Conservation (phyloP, 2,329 filamentous ascomycete species). For the Pseudocercospora crystallina region DNA sequence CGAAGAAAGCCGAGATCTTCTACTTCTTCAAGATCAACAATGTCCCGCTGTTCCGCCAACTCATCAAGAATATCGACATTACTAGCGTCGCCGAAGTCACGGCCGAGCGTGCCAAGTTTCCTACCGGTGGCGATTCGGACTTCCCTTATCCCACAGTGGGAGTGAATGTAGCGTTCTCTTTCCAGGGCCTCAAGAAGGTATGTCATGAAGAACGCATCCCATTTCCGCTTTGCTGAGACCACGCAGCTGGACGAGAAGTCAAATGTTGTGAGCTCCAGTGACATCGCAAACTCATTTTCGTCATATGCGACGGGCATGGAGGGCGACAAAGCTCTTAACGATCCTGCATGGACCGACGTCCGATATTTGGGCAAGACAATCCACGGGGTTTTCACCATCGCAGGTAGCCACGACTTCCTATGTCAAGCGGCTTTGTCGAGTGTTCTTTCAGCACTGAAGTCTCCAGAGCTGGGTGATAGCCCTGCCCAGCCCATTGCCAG, state of each 20-base stretch:
- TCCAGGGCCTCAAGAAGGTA: conserved; percentile 26
- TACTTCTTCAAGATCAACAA: conserved; percentile 28
- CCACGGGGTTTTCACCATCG: conserved; percentile 37
- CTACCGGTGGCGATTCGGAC: neutral
- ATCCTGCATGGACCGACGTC: neutral
- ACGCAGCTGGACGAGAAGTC: too few species aligned
- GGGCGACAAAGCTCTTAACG: neutral
- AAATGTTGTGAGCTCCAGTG: neutral
- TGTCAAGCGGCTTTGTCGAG: conserved; percentile 25
- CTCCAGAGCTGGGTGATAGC: neutral
- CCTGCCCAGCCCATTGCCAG: neutral
- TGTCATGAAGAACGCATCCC: too few species aligned
- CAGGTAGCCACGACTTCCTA: conserved; percentile 32
- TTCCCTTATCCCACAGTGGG: conserved; percentile 13
- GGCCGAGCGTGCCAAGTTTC: conserved; percentile 3
- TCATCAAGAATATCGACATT: neutral
- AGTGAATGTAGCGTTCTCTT: conserved; percentile 29
- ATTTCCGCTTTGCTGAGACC: too few species aligned
- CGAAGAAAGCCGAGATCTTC: conserved; percentile 26
- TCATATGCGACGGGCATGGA: neutral
- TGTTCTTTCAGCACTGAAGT: conserved; percentile 30
- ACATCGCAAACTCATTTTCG: neutral
- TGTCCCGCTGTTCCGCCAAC: conserved; percentile 11
- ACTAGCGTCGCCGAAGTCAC: conserved; percentile 13
- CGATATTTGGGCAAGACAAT: conserved; percentile 26